Base-by-base conservation (phyloP, 1,284 basidiomycete genomes). In the Athelia sp. region DNA sequence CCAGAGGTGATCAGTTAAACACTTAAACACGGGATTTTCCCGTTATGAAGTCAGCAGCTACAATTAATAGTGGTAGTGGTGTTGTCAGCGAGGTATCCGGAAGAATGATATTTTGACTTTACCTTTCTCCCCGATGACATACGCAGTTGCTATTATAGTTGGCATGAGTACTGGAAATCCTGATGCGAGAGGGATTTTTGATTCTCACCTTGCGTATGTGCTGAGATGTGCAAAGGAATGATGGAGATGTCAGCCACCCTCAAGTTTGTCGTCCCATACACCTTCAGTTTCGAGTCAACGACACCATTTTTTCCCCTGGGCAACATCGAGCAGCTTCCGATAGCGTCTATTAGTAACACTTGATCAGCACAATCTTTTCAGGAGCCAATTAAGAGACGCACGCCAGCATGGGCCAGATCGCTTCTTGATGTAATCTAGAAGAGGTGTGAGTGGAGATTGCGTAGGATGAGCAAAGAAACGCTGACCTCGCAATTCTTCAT, bases 231-330 rank as follows among this genome's bases (percentile, higher is more conserved):
- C 17, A 72, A 51, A 4, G 72, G 71, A 0, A 69, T 49, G 35
- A 75, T 60, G 0, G 67, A 70, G 2, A 73, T 23, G 56, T 76
- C 74, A 2, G 67, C 70, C 4, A 76, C 66, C 11, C 74, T 63
- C 15, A 77, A 56, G 54, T 77, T 76, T n/a, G 53, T 58, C 0
- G 74, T 75, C 11, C 72, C 71, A 52, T 75, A 72, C 2, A 72
- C 79, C 54, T 70, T 67, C 13, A 82, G 63, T 40, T 66, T 64
- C 2, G 71, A 62, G 62, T 78, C 76, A 32, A 84, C 80, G 10
- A 82, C 81, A 50, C 81, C 81, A 42, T 77, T 76, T 50, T 71
- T 59, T 26, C 71, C 70, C 47, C 68, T 58, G 11, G 81, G 81
- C 40, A 81, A 61, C 79, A 82, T 81, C 0, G 78, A 69, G 48